Evolutionary conservation across 805 yeast genomes (phyloP).

Genomic region (Hanseniaspora nectarophila): DNA sequence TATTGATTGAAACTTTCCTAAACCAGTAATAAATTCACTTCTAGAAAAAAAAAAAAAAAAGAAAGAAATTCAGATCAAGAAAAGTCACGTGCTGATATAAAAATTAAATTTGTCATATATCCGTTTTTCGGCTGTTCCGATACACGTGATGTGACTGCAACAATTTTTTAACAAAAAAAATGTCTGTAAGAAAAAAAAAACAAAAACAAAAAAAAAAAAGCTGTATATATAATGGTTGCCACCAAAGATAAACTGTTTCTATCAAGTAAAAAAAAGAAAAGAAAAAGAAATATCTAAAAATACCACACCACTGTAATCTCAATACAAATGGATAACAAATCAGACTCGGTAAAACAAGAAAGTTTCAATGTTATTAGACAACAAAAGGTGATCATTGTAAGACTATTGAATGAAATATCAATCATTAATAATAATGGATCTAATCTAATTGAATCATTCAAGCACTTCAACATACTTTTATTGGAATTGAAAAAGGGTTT

Average conservation of each 20-base stretch:
- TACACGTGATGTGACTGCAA: neutral
- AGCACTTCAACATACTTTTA: constrained; percentile 5
- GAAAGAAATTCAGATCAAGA: neutral
- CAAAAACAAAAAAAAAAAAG: too few species aligned
- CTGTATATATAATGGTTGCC: too few species aligned
- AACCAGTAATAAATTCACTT: neutral
- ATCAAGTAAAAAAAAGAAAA: too few species aligned
- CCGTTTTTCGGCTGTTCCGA: too few species aligned
- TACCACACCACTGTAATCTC: neutral
- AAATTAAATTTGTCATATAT: too few species aligned
- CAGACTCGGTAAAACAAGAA: neutral
- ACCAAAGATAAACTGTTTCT: neutral
- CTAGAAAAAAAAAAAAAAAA: neutral
- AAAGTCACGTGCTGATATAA: too few species aligned
- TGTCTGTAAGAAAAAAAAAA: neutral
- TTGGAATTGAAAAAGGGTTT: constrained; percentile 20
- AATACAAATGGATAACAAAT: neutral
- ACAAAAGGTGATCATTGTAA: constrained; percentile 9
- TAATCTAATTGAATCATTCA: constrained; percentile 10
- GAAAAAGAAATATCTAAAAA: neutral
- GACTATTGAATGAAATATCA: constrained; percentile 12
- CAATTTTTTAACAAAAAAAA: too few species aligned
- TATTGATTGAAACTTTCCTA: neutral
- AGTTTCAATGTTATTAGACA: constrained; percentile 1
- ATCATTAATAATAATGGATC: constrained; percentile 10